Base-by-base conservation (phyloP, 495 filamentous ascomycete species). In the Daldinia childiae region DNA sequence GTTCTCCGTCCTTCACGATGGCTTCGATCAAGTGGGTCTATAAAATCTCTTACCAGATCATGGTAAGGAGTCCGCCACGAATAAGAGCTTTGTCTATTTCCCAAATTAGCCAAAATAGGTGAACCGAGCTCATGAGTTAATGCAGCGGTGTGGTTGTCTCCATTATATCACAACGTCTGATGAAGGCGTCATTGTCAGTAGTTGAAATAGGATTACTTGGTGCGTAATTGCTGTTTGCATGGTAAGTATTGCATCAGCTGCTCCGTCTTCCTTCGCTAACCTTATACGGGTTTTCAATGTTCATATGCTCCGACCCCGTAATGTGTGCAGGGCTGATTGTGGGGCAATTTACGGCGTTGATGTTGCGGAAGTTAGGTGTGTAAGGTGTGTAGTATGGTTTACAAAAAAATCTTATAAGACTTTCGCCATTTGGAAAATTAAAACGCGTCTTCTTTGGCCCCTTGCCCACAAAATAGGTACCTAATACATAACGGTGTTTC, bases 1-100 rank as follows among this genome's bases (percentile, higher is more conserved):
- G 69, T 68, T 71, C 54, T 64, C 38, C 56, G 38, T 52, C 56
- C 52, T 75, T 76, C 75, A 69, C 75, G 73, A 77, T 75, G 73
- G 64, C 75, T 76, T 76, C 75, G 58, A 29, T 62, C 62, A 24
- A 57, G 75, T 77, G 75, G 75, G 71, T 30, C 64, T 7, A 55
- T 68, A 36, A 66, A 68, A 67, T 66, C 55, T 66, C 55, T 56
- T 68, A 29, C 52, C 61, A 50, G 51, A 58, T 60, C 60, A 41
- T 75, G 54, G 54, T 59, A 39, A 19, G 61, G 45, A 62, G 14
- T 51, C 30, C 57, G 34, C 58, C 54, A 55, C 21, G 26, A 29
- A 36, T 4, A 59, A 59, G 30, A 43, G 27, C 39, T 43, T 52
- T 29, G 29, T 52, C 50, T 39, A 66, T 39, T 32, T 58, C 62